Evolutionary conservation across 495 filamentous ascomycete species (phyloP).

Genomic region (Glutinoglossum americanum): DNA sequence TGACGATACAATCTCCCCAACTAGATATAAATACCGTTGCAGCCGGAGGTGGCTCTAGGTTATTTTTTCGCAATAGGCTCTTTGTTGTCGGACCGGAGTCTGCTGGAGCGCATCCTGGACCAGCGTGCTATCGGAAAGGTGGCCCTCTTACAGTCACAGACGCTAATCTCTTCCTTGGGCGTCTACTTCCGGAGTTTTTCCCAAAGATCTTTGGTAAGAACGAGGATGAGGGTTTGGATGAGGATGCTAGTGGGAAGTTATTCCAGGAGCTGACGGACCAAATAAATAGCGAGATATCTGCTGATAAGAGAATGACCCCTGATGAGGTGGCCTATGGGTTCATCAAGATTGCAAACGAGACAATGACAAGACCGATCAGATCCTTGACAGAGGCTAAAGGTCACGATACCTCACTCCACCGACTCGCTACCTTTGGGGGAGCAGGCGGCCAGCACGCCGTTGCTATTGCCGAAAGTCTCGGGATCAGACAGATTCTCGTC

Average conservation of each 20-base stretch:
- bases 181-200: conserved; percentile 83
- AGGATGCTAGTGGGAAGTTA: conserved; percentile 48
- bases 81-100: conserved; percentile 96
- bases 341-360: conserved; percentile 83
- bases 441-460: conserved; percentile 92
- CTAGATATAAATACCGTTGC: conserved; percentile 97
- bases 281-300: conserved; percentile 42
- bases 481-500: conserved; percentile 69
- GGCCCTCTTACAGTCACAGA: conserved; percentile 86
- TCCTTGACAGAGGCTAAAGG: conserved; percentile 87
- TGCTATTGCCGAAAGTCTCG: conserved; percentile 78
- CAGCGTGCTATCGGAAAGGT: conserved; percentile 86
- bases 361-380: conserved; percentile 85
- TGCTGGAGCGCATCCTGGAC: conserved; percentile 79
- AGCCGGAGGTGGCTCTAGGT: conserved; percentile 73
- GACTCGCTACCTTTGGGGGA: conserved; percentile 81
- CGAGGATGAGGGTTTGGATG: conserved; percentile 72
- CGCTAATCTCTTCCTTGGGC: conserved; percentile 75
- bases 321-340: conserved; percentile 88
- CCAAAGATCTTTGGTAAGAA: conserved; percentile 91
- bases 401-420: conserved; percentile 74
- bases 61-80: conserved; percentile 79
- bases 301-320: conserved; percentile 44
- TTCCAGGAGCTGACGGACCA: conserved; percentile 59
- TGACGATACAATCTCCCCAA: conserved; percentile 86